Conservation (phyloP, 352 stramenopile species). For the Globisporangium spiculum region DNA sequence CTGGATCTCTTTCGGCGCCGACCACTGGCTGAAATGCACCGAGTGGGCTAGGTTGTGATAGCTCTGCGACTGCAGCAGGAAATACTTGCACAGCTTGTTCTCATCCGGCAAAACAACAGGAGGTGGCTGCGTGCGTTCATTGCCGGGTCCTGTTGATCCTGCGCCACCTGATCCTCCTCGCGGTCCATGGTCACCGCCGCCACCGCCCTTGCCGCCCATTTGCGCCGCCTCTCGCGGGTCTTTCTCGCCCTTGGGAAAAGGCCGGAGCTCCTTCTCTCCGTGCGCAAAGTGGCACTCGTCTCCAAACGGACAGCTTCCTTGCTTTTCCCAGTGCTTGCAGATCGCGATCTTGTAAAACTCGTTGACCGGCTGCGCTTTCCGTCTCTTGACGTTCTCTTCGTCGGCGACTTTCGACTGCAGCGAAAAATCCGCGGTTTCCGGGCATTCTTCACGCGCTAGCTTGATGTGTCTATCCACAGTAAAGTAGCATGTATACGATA, state of each 20-base stretch:
- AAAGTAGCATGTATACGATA: not conserved
- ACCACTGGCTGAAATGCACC: slow-evolving; percentile 76
- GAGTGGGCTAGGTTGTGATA: slow-evolving; percentile 82
- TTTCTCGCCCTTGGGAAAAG: slow-evolving; percentile 80
- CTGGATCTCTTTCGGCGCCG: slow-evolving; percentile 42
- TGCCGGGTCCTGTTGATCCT: slow-evolving; percentile 1
- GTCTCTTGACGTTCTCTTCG: slow-evolving; percentile 87
- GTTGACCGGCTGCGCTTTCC: slow-evolving; percentile 89
- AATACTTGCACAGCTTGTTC: slow-evolving; percentile 78
- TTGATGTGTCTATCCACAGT: slow-evolving; percentile 85
- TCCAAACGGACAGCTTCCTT: slow-evolving; percentile 94
- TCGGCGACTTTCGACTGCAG: slow-evolving; percentile 89
- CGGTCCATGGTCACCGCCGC: slow-evolving; percentile 16
- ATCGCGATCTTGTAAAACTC: slow-evolving; percentile 98
- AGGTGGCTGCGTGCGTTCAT: slow-evolving; percentile 15
- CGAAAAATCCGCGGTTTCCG: slow-evolving; percentile 93
- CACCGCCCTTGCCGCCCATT: slow-evolving; percentile 7
- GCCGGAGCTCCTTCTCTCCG: slow-evolving; percentile 90
- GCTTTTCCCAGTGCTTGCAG: slow-evolving; percentile 96
- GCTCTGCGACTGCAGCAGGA: slow-evolving; percentile 73
- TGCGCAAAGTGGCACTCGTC: slow-evolving; percentile 98
- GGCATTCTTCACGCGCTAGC: slow-evolving; percentile 90
- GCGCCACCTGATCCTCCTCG: not conserved
- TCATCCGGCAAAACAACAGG: slow-evolving; percentile 57
- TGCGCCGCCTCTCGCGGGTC: slow-evolving; percentile 34